phyloP scores from a whole-genome alignment of 306 rosid species.

The apple (Malus domestica) region DNA sequence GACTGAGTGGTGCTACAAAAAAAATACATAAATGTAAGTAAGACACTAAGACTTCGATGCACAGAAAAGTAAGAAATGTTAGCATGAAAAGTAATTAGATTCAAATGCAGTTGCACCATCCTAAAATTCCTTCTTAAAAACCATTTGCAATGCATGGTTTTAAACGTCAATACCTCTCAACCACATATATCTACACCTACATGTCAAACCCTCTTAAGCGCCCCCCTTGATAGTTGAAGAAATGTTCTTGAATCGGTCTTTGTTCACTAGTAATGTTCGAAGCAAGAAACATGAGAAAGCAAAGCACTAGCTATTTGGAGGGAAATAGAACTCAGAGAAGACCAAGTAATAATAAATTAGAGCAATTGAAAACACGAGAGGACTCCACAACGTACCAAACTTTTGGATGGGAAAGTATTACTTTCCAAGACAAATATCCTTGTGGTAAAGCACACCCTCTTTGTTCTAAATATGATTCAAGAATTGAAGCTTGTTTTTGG shows the following conservation, averaged over 20 bases:
- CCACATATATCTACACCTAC: background rate
- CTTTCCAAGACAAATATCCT: slow-evolving; percentile 69
- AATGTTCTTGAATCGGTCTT: background rate
- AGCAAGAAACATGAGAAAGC: background rate
- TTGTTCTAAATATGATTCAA: slow-evolving; percentile 84
- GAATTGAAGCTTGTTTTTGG: slow-evolving; percentile 58
- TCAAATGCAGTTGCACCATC: background rate
- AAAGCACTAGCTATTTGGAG: background rate
- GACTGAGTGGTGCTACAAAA: slow-evolving; percentile 46
- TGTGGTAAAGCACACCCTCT: slow-evolving; percentile 69
- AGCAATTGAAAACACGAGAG: background rate
- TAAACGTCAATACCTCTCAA: background rate
- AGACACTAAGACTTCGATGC: background rate
- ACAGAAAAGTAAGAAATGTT: background rate
- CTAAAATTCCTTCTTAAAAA: background rate
- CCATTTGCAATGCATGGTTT: background rate
- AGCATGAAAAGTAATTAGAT: background rate
- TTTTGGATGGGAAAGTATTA: slow-evolving; percentile 20
- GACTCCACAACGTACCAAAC: slow-evolving; percentile 48
- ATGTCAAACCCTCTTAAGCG: background rate
- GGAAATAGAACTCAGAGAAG: background rate
- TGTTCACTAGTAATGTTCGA: background rate
- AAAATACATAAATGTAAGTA: background rate
- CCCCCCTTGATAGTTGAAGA: background rate
- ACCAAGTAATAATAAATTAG: background rate